Evolutionary conservation across 805 yeast species (phyloP), one percentile per base, ranked within the genome.

Genomic region (Wickerhamiella nectarea): DNA sequence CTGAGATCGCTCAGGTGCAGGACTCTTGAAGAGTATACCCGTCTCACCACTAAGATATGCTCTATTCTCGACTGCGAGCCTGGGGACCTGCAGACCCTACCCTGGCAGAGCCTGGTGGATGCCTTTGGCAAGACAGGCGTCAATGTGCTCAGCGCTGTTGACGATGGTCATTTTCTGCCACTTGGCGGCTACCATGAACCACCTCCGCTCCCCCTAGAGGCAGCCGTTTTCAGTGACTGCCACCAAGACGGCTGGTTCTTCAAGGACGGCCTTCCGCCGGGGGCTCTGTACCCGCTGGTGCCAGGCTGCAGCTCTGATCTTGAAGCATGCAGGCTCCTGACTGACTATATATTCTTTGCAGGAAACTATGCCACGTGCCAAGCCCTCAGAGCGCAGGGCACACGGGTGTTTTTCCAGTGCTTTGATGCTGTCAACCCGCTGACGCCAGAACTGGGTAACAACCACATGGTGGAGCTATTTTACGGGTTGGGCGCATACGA

Each of bases 401-500:
- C 48, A 19, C 45, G 38, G 20, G 58, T 59, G 4, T 55, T 46
- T 38, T 47, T 60, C 14, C 58, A 55, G 43, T 46, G 52, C 11
- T 58, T 60, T 40, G 64, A 60, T 40, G 56, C 55, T 15, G 44
- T 49, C 7, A 61, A 60, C 36, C 63, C 65, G 3, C 47, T 50
- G 20, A 46, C 44, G 14, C 50, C 56, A 1, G 21, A 45, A 2
- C 40, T 52, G 14, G 61, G 59, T 18, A 58, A 58, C 26, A 55
- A 57, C 41, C 65, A 60, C 38, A 59, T 59, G 51, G 65, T 60
- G 6, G 65, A 60, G 42, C 56, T 60, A 7, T 47, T 59, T 19
- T 60, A 54, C 46, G 41, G 56, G 38, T 48, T 60, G 29, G 50
- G 52, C 38, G 55, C 57, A 14, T 61, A 56, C 47, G 44, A 44